A percentile compares a stretch with the other conserved stretches of the same genome.
phyloP scores from a whole-genome alignment of 1,139 yeast species.

The Magnusiomyces fungicola region DNA sequence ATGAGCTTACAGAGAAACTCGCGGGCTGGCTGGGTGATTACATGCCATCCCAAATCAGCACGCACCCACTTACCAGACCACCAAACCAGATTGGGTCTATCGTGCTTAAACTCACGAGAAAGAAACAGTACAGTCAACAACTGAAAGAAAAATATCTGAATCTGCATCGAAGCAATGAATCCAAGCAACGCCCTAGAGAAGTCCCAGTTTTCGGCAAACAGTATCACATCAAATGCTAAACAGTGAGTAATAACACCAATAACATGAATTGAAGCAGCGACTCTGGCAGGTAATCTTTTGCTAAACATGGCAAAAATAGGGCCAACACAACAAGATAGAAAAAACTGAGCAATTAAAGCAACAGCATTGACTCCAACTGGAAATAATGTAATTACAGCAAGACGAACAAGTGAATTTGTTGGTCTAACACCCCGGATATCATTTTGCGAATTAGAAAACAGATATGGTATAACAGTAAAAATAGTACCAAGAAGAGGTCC shows the following conservation, averaged over 20 bases:
- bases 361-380: slow-evolving; percentile 49
- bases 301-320: slow-evolving; percentile 81
- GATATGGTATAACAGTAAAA: slow-evolving; percentile 49
- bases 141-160: slow-evolving; percentile 51
- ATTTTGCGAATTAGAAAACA: slow-evolving; percentile 64
- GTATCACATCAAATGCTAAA: slow-evolving; percentile 50
- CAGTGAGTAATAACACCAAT: slow-evolving; percentile 52
- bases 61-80: slow-evolving; percentile 78
- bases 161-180: slow-evolving; percentile 45
- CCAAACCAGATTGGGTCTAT: slow-evolving; percentile 62
- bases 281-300: slow-evolving; percentile 87
- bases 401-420: slow-evolving; percentile 48
- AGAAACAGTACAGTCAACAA: slow-evolving; percentile 41
- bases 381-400: slow-evolving; percentile 42
- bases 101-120: slow-evolving; percentile 54
- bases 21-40: slow-evolving; percentile 58
- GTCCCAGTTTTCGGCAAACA: slow-evolving; percentile 59
- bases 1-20: slow-evolving; percentile 61
- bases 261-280: slow-evolving; percentile 93
- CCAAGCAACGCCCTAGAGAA: slow-evolving; percentile 52
- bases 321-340: slow-evolving; percentile 47
- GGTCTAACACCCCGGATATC: slow-evolving; percentile 45
- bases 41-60: slow-evolving; percentile 51
- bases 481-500: slow-evolving; percentile 41
- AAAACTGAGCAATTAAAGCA: slow-evolving; percentile 39